Conservation (phyloP, 2,329 filamentous ascomycete genomes). For the Alternaria burnsii region DNA sequence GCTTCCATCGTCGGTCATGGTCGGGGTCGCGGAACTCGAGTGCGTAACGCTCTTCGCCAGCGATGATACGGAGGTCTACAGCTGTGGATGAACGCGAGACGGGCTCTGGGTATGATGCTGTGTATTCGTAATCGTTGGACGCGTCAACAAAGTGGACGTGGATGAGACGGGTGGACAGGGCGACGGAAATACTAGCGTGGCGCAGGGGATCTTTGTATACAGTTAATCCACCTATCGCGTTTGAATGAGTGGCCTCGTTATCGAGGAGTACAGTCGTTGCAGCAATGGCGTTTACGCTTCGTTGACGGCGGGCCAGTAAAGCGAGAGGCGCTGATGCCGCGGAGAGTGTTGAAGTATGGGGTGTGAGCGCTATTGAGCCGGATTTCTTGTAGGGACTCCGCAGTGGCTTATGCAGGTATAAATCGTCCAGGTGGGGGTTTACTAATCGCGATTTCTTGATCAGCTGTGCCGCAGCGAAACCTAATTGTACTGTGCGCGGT, state of each 20-base stretch:
- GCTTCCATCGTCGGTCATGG: not conserved
- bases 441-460: not conserved
- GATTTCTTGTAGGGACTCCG: not conserved
- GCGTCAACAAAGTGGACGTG: conserved; percentile 1
- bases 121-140: conserved; percentile 2
- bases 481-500: not conserved
- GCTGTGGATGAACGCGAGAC: not conserved
- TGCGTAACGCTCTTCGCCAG: not conserved
- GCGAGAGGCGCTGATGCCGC: not conserved
- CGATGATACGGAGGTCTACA: not conserved
- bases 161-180: conserved; percentile 1
- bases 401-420: not conserved
- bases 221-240: not conserved
- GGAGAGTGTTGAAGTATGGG: not conserved
- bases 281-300: not conserved
- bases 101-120: not conserved
- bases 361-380: not conserved
- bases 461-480: not conserved
- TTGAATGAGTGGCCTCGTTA: not conserved
- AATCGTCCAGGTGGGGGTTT: not conserved
- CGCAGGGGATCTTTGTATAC: not conserved
- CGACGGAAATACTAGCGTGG: conserved; percentile 1
- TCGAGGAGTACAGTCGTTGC: not conserved
- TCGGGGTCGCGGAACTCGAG: not conserved
- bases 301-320: not conserved